A percentile compares a stretch with the other conserved stretches of the same genome.
Conservation (phyloP, 345 rosid species). For the Kernera saxatilis region DNA sequence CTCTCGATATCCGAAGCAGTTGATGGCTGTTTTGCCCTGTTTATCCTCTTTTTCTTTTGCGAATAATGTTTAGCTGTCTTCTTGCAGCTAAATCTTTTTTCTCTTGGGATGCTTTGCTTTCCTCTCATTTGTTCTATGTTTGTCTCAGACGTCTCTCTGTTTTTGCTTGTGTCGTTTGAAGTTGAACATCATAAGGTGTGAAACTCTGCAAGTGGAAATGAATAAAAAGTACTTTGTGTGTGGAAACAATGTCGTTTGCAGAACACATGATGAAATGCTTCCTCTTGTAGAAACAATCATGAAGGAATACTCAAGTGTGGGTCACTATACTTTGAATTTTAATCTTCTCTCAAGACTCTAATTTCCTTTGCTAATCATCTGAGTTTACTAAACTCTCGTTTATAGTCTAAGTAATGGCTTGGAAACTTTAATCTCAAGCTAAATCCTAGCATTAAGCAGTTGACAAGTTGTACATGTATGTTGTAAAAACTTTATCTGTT, state of each 20-base stretch:
- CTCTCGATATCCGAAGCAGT: constrained; percentile 29
- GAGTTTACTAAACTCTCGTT: too few relatives aligned
- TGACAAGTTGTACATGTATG: too few relatives aligned
- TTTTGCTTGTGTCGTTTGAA: constrained; percentile 12
- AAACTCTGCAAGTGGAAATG: constrained; percentile 1
- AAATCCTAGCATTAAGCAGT: too few relatives aligned
- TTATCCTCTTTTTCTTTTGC: background rate
- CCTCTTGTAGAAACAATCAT: background rate
- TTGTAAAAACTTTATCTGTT: too few relatives aligned
- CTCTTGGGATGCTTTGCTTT: constrained; percentile 2
- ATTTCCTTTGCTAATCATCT: too few relatives aligned
- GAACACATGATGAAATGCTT: background rate
- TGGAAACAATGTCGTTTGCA: background rate
- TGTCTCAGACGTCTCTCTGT: background rate
- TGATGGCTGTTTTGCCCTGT: constrained; percentile 17
- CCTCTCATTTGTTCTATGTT: background rate
- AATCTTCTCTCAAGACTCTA: too few relatives aligned
- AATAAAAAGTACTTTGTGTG: constrained; percentile 1
- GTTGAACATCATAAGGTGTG: constrained; percentile 4
- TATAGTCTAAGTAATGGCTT: too few relatives aligned
- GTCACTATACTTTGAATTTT: too few relatives aligned
- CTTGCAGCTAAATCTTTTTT: constrained; percentile 16
- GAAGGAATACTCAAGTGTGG: background rate
- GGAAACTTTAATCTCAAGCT: too few relatives aligned
- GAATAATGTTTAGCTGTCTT: constrained; percentile 3